phyloP scores from a whole-genome alignment of 495 filamentous ascomycete genomes.

The Aspergillus nidulans region DNA sequence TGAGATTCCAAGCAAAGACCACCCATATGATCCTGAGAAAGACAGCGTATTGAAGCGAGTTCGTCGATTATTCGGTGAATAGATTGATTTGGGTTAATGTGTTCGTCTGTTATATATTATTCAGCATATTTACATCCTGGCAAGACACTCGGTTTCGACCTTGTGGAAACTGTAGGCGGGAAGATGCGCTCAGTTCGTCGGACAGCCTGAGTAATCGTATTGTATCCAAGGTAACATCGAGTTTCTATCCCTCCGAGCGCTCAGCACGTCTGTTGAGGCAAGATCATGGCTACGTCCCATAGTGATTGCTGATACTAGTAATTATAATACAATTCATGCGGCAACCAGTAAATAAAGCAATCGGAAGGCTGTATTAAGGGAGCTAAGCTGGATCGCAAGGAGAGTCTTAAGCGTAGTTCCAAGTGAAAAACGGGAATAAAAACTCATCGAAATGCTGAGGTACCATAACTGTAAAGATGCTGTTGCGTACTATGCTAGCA shows the following conservation, averaged over 20 bases:
- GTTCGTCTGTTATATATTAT: conserved; percentile 9
- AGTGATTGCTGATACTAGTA: not conserved
- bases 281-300: not conserved
- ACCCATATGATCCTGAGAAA: conserved; percentile 98
- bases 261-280: too few species aligned
- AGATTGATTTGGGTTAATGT: conserved; percentile 18
- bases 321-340: not conserved
- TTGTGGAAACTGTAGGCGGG: not conserved
- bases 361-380: not conserved
- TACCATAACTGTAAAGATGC: not conserved
- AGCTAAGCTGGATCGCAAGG: not conserved
- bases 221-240: not conserved
- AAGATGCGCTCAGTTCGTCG: not conserved
- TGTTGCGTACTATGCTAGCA: conserved; percentile 6
- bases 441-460: not conserved
- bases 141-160: not conserved
- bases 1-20: conserved; percentile 98
- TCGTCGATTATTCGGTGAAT: conserved; percentile 88
- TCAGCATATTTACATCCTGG: not conserved
- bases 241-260: not conserved
- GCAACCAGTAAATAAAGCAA: too few species aligned
- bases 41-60: conserved; percentile 94
- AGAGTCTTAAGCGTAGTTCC: not conserved
- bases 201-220: not conserved
- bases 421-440: not conserved